Base-by-base conservation (phyloP, 805 yeast species). In the Saccharomyces eubayanus region DNA sequence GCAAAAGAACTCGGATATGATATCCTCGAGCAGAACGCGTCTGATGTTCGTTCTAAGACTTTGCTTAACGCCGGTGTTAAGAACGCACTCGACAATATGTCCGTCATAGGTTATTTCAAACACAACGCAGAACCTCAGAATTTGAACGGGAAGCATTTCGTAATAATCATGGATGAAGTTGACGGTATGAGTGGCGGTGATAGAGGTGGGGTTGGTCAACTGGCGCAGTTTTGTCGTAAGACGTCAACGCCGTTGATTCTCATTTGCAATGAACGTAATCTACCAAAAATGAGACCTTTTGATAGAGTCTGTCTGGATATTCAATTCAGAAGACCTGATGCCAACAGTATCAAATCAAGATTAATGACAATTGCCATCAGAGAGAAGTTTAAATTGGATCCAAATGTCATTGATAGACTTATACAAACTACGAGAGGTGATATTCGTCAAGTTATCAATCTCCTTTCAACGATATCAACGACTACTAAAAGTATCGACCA, bases 171-270 rank as follows among this genome's bases (percentile, higher is more conserved):
- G 98, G 99, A 94, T 72, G 99, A 94, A 73, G 98, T 94, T 30
- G 99, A 94, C 69, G 99, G 99, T 61, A 94, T 94, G 98, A 89
- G 96, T 45, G 90, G 95, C 65, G 99, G 99, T 59, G 99, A 94
- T 71, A 85, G 94, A 62, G 99, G 99, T 57, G 99, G 99, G 58
- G 96, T 94, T 28, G 97, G 97, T 27, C 95, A 90, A 56, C 77
- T 94, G 70, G 89, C 97, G 0, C 83, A 85, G 45, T 85, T 89
- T 61, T 91, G 97, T 66, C 78, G 85, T 46, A 84, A 83, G 50
- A 90, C 98, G 0, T 78, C 83, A 47, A 88, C 92, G 61, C 99
- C 99, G 14, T 79, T 94, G 74, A 90, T 94, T 55, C 76, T 92
- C 52, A 91, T 94, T 57, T 92, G 98, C 74, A 94, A 94, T 72